These are phyloP conservation scores for Cenococcum geophilum DNA, from an alignment of 495 filamentous ascomycete genomes.

Conservation along the genomic window DNA sequence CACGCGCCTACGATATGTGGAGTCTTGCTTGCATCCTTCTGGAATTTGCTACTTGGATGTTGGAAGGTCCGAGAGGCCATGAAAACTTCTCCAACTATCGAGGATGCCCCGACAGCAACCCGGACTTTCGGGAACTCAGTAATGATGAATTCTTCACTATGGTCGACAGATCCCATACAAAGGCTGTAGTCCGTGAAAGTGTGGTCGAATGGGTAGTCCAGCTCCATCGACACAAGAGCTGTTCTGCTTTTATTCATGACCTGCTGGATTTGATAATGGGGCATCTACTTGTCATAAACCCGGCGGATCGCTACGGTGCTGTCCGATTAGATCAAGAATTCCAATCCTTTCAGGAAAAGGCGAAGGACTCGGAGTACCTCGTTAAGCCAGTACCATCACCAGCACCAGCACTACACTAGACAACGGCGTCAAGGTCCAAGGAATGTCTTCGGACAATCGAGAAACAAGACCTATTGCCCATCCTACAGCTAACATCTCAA, in stretches of 20 bases:
- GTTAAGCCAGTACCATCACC: too few relatives aligned
- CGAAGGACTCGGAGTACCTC: too few relatives aligned
- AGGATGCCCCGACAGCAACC: too few relatives aligned
- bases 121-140: not conserved
- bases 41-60: slow-evolving; percentile 25
- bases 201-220: not conserved
- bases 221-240: not conserved
- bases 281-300: slow-evolving; percentile 4
- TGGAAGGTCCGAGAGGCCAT: slow-evolving; percentile 5
- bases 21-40: slow-evolving; percentile 22
- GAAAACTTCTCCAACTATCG: slow-evolving; percentile 3
- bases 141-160: not conserved
- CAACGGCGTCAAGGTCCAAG: too few relatives aligned
- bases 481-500: too few relatives aligned
- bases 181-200: slow-evolving; percentile 4
- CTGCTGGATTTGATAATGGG: slow-evolving; percentile 7
- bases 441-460: too few relatives aligned
- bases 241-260: slow-evolving; percentile 3
- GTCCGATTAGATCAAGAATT: too few relatives aligned
- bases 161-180: not conserved
- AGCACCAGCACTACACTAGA: too few relatives aligned
- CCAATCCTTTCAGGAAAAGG: too few relatives aligned
- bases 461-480: too few relatives aligned
- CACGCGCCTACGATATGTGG: slow-evolving; percentile 24
- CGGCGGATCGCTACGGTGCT: too few relatives aligned